Conservation (phyloP, 1,284 basidiomycete genomes). For the Ceratobasidium sp. region DNA sequence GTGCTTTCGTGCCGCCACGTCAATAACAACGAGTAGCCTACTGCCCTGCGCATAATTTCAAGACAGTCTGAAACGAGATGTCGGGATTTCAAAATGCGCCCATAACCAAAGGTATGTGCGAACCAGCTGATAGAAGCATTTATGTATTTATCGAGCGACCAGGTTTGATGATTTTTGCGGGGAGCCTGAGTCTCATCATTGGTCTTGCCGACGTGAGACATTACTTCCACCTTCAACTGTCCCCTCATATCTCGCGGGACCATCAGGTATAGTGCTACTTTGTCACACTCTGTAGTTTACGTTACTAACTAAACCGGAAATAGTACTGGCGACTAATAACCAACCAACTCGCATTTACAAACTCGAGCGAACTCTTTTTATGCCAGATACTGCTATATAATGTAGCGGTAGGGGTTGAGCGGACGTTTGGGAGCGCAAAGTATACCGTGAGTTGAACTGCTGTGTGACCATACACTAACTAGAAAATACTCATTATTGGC, state of each 20-base stretch:
- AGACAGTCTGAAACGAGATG: constrained; percentile 23
- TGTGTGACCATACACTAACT: background rate
- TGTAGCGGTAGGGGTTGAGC: constrained; percentile 77
- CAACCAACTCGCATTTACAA: constrained; percentile 83
- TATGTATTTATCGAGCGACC: constrained; percentile 15
- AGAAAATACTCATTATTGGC: constrained; percentile 19
- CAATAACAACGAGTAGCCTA: background rate
- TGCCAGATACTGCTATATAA: constrained; percentile 80
- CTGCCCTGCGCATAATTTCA: background rate
- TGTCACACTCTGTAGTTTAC: background rate
- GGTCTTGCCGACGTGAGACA: constrained; percentile 88
- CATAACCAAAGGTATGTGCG: constrained; percentile 73
- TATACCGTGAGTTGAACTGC: constrained; percentile 73
- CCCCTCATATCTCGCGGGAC: constrained; percentile 73
- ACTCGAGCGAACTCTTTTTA: constrained; percentile 86
- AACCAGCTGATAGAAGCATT: too few species aligned
- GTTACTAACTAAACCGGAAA: constrained; percentile 34
- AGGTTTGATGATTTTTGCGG: constrained; percentile 82
- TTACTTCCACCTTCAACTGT: constrained; percentile 79
- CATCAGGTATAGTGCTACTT: constrained; percentile 65
- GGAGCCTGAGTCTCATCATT: constrained; percentile 73
- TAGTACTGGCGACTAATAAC: constrained; percentile 87
- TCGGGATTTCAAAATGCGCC: constrained; percentile 65
- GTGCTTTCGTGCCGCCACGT: constrained; percentile 25
- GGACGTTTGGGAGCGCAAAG: constrained; percentile 87